Evolutionary conservation across 306 rosid genomes (phyloP).

Genomic region (Lablab purpureus): DNA sequence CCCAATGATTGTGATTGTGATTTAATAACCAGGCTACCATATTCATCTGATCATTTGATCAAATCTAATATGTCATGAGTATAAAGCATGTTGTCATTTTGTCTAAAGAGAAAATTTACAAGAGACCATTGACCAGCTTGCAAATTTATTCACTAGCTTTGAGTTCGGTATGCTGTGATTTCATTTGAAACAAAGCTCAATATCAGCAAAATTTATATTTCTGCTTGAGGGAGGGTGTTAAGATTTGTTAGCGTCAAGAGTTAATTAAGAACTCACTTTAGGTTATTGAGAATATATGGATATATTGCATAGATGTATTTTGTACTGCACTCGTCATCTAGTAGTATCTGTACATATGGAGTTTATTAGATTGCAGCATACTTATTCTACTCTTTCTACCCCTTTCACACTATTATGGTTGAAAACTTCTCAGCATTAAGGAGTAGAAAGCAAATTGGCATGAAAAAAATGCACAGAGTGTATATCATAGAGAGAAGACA

Average conservation of each 20-base stretch:
- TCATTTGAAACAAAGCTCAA: neutral
- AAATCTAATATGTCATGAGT: neutral
- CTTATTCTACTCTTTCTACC: too few species aligned
- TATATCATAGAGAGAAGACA: neutral
- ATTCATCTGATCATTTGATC: neutral
- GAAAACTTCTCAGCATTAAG: too few species aligned
- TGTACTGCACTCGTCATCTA: neutral
- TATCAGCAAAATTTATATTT: neutral
- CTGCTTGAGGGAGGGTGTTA: neutral
- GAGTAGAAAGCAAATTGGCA: too few species aligned
- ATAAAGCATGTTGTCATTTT: neutral
- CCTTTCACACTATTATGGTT: too few species aligned
- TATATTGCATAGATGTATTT: neutral
- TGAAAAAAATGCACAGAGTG: neutral
- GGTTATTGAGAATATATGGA: neutral
- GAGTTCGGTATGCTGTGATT: neutral
- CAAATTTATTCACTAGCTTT: neutral
- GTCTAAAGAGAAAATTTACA: neutral
- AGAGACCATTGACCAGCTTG: neutral
- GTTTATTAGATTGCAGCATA: neutral
- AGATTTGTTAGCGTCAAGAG: neutral
- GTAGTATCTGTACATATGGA: neutral
- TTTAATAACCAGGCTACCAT: neutral
- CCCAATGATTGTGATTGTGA: too few species aligned
- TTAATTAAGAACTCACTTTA: neutral